Percentiles rank a stretch among this genome's conserved stretches.
Evolutionary conservation across 176 grass and related monocot species (phyloP).

Genomic region (Oryza meridionalis): DNA sequence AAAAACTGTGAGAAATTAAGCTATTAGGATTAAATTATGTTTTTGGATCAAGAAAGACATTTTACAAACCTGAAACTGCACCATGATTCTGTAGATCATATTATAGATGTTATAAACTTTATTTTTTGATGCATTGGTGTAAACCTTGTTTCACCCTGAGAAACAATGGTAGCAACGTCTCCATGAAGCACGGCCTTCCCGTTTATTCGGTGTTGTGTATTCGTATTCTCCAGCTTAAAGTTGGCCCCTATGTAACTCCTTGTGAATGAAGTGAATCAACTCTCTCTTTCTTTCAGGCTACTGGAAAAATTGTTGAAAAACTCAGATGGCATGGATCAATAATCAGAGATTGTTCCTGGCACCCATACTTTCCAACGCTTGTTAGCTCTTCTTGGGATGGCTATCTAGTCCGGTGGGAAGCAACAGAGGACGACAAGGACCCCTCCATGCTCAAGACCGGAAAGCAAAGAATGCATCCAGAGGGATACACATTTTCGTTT

Average conservation of each 20-base stretch:
- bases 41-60: background rate
- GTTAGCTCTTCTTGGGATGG: slow-evolving; percentile 83
- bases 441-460: slow-evolving; percentile 34
- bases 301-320: slow-evolving; percentile 55
- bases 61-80: background rate
- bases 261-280: background rate
- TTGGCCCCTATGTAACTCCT: background rate
- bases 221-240: background rate
- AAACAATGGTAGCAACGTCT: background rate
- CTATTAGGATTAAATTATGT: background rate
- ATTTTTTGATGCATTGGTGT: background rate
- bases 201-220: background rate
- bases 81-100: background rate
- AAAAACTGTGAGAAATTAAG: background rate
- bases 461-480: slow-evolving; percentile 31
- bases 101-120: background rate
- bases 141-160: background rate
- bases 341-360: slow-evolving; percentile 80
- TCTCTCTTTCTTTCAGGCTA: slow-evolving; percentile 44
- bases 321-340: slow-evolving; percentile 53
- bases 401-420: slow-evolving; percentile 60
- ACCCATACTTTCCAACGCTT: slow-evolving; percentile 61
- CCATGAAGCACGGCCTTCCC: background rate
- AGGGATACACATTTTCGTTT: slow-evolving; percentile 48
- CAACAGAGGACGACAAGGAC: slow-evolving; percentile 43